Base-by-base conservation (phyloP, 1,284 basidiomycete genomes). In the Cryptococcus floricola region DNA sequence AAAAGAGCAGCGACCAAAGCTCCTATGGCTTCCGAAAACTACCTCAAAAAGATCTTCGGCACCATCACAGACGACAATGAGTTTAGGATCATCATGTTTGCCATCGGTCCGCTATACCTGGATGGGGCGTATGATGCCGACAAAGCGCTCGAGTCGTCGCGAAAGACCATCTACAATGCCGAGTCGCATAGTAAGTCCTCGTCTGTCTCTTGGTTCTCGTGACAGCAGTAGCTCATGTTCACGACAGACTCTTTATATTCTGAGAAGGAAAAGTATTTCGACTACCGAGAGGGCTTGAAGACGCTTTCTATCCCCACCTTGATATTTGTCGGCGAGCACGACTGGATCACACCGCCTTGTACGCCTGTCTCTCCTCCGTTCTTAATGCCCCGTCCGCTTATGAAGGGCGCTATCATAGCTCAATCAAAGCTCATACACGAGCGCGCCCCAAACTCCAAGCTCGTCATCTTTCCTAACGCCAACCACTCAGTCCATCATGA, bases 61-160 rank as follows among this genome's bases (percentile, higher is more conserved):
- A 25, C 54, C 10, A 61, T 61, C 49, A 50, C 44, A 10, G 60
- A 59, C 48, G 62, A 64, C 39, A 44, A 57, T 12, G 62, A 64
- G 53, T 61, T 64, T 55, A 23, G 57, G 0, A 37, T 64, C 46
- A 56, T 61, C 39, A 59, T 64, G 57, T 64, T 64, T 37, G 59
- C 60, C 13, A 54, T 61, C 13, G 60, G 57, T 23, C 62, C 60
- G 7, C 39, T 64, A 25, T 64, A 64, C 47, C 46, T 54, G 39
- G 62, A 64, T 25, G 55, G 51, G 5, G 23, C 45, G 6, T 61
- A 64, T 43, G 53, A 64, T 53, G 54, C 59, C 0, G 55, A 64
- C 48, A 52, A 47, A 31, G 59, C 50, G 10, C 39, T 64, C 16
- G 62, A 61, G 41, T 28, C 31, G 8, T 23, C 27, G 38, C 28